Base-by-base conservation (phyloP, 768 basidiomycete species). In the Ramaria rubella region DNA sequence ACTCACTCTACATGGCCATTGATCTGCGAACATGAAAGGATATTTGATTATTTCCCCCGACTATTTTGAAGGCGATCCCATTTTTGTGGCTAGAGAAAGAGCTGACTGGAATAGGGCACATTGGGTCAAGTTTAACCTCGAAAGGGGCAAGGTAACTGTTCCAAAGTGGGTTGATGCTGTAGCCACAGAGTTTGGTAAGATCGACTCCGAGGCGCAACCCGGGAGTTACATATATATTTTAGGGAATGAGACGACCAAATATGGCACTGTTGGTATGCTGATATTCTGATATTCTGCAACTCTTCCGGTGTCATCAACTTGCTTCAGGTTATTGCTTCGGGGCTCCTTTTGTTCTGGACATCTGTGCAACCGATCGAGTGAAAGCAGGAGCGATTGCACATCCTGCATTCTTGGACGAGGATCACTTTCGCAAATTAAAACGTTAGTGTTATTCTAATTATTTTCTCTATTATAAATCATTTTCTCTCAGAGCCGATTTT, bases 1-100 rank as follows among this genome's bases (percentile, higher is more conserved):
- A 14, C 26, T 4, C n/a, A 7, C 19, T 33, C 21, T 27, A 26
- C 14, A 30, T 15, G n/a, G 31, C 17, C 17, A 36, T 36, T 24
- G 21, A 7, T 45, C 19, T 19, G 7, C 9, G 7, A 9, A 26
- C 17, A 44, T 1, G 4, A 12, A 43, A 85, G 83, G 83, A 1
- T 85, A 77, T 63, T 67, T 72, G 44, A 82, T 85, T 4, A 65
- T 85, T 4, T 82, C 81, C 2, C 67, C 79, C 40, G 85, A 86
- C 59, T 85, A 83, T 66, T 84, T 86, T 67, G 74, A 82, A 49
- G 81, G 83, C 6, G 80, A 84, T 52, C 71, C 77, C 11, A 61
- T 85, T 1, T 62, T 75, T n/a, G 53, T 62, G 1, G 73, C 78
- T 59, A 64, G 68, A 21, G 65, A 69, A 2, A 70, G 75, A 34